These are phyloP conservation scores for Mrakia blollopis DNA, from an alignment of 768 basidiomycete genomes.

Conservation along the genomic window DNA sequence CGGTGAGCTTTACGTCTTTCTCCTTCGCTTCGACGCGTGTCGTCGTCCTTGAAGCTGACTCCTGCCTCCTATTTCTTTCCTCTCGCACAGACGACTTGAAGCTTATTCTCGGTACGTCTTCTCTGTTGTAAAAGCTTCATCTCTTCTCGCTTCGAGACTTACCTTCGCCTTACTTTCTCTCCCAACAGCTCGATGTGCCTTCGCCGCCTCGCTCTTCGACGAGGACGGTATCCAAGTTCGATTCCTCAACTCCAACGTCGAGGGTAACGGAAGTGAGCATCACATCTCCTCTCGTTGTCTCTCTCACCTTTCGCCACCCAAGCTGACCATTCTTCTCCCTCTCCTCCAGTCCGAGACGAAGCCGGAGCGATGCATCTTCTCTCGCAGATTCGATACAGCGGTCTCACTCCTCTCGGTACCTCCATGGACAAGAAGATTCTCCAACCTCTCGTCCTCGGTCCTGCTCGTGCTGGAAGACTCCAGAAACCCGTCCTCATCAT, in stretches of 20 bases:
- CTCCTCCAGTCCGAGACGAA: not conserved
- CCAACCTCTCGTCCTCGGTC: slow-evolving; percentile 43
- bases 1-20: not conserved
- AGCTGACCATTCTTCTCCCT: no score
- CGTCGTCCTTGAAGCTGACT: not conserved
- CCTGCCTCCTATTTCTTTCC: not conserved
- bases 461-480: slow-evolving; percentile 40
- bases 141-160: no score
- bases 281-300: no score
- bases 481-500: slow-evolving; percentile 49
- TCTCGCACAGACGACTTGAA: slow-evolving; percentile 47
- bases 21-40: not conserved
- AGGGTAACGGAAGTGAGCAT: slow-evolving; percentile 43
- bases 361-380: slow-evolving; percentile 14
- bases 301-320: no score
- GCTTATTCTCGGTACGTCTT: slow-evolving; percentile 35
- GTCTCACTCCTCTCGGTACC: slow-evolving; percentile 42
- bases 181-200: slow-evolving; percentile 43
- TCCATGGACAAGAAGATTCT: slow-evolving; percentile 46
- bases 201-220: slow-evolving; percentile 46
- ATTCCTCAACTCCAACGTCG: slow-evolving; percentile 47
- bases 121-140: no score
- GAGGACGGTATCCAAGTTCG: slow-evolving; percentile 43
- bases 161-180: no score
- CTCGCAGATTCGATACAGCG: slow-evolving; percentile 43